Base-by-base conservation (phyloP, 2,329 filamentous ascomycete genomes). In the Colletotrichum liriopes region DNA sequence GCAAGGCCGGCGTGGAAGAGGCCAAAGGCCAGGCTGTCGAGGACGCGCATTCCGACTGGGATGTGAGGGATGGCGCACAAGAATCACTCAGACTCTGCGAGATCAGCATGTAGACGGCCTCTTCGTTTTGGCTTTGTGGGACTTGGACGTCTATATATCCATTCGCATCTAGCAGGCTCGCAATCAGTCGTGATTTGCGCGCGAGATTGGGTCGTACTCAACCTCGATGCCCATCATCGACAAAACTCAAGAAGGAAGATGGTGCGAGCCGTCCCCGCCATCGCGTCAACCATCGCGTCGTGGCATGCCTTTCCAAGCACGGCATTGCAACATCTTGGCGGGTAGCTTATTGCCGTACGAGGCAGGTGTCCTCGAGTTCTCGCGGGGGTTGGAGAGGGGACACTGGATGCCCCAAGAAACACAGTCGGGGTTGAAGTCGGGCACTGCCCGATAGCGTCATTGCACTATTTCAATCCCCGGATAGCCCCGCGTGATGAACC, bases 251-350 rank as follows among this genome's bases (percentile, higher is more conserved):
- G 3, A 60, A 8, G 26, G 41, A 51, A 59, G 23, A 67, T 67
- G 49, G 7, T 63, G 58, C 56, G 41, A 67, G 29, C 55, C 23
- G 18, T 63, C 47, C 29, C 65, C 58, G 58, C 56, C 58, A 67
- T 63, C 58, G 56, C 58, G 65, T 67, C 39, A 62, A 54, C 9
- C 29, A 55, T 56, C 49, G 47, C 41, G 58, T n/a, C 65, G 58
- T 63, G 58, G 47, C 41, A 64, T 54, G 8, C 45, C n/a, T 18
- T n/a, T 32, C 60, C 45, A 41, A 52, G 47, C 47, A 32, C 41
- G 29, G 58, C 37, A 26, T 5, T 56, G 58, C 26, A 55, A 63
- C 58, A 47, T 56, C 65, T 68, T 49, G 58, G 65, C 58, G 11
- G 9, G 14, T 26, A 63, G 65, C 56, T 63, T 49, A 47, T 49